A percentile compares a stretch with the other conserved stretches of the same genome.
These are phyloP conservation scores for Xylariaceae sp. DNA, from an alignment of 2,329 filamentous ascomycete genomes.

Conservation along the genomic window DNA sequence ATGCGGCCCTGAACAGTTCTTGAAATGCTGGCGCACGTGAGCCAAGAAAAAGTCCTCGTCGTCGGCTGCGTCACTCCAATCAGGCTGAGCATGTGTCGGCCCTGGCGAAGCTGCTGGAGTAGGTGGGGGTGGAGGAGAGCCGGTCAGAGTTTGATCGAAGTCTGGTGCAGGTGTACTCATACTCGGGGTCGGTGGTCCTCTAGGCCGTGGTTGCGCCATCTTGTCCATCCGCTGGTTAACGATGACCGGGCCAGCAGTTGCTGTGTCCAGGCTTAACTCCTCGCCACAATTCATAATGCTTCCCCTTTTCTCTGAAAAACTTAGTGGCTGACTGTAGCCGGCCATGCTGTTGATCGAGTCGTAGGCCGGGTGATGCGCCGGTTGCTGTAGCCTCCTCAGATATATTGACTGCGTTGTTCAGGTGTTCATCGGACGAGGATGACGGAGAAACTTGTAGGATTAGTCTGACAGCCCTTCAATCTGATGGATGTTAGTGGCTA, in stretches of 20 bases:
- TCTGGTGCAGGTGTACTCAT: constrained; percentile 62
- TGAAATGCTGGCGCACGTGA: constrained; percentile 76
- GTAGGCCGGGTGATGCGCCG: not conserved
- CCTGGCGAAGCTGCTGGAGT: constrained; percentile 63
- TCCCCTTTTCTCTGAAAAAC: constrained; percentile 59
- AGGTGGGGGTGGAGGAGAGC: constrained; percentile 60
- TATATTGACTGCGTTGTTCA: not conserved
- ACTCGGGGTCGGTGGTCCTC: constrained; percentile 62
- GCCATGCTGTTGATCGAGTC: constrained; percentile 30
- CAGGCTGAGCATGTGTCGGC: constrained; percentile 56
- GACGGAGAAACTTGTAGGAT: not conserved
- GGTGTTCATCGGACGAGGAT: not conserved
- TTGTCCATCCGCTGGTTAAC: constrained; percentile 50
- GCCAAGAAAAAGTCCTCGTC: constrained; percentile 80
- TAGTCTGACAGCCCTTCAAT: too few relatives aligned
- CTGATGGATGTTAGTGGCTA: too few relatives aligned
- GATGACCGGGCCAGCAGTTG: constrained; percentile 31
- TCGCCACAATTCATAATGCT: constrained; percentile 49
- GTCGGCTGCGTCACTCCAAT: constrained; percentile 74
- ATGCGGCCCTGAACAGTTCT: constrained; percentile 69
- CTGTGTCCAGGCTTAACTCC: constrained; percentile 51
- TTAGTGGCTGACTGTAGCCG: constrained; percentile 45
- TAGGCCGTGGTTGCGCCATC: constrained; percentile 43
- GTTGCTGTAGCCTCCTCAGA: too few relatives aligned
- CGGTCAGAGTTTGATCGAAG: constrained; percentile 57